phyloP scores from a whole-genome alignment of 495 filamentous ascomycete species.

The Parachaetomium inaequale region DNA sequence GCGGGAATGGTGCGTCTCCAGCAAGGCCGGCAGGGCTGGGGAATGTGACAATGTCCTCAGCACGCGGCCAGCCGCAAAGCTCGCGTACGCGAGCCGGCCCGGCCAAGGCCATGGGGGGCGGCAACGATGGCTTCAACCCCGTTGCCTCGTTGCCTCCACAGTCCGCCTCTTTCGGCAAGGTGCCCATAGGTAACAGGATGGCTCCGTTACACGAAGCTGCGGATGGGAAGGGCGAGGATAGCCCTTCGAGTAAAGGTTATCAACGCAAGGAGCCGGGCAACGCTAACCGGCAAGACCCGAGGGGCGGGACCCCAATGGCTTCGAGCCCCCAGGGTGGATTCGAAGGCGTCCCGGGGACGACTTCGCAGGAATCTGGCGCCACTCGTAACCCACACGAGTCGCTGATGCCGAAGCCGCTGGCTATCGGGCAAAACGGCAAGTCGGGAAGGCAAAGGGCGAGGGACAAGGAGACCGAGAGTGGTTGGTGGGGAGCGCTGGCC shows the following conservation, averaged over 20 bases:
- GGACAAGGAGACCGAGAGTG: constrained; percentile 13
- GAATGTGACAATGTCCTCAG: not conserved
- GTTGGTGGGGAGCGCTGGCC: constrained; percentile 36
- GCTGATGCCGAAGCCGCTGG: not conserved
- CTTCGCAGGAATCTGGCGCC: not conserved
- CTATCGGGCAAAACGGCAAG: not conserved
- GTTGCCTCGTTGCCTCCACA: constrained; percentile 5
- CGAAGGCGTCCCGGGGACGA: not conserved
- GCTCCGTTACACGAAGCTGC: not conserved
- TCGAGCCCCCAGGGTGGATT: too few relatives aligned
- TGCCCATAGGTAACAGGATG: not conserved
- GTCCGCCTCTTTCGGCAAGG: not conserved
- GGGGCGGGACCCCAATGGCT: not conserved
- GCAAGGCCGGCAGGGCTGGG: not conserved
- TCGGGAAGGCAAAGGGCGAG: not conserved
- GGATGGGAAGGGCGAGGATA: not conserved
- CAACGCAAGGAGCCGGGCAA: not conserved
- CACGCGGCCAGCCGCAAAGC: not conserved
- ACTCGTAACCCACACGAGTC: not conserved
- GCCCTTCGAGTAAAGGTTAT: not conserved
- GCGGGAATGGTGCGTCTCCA: not conserved
- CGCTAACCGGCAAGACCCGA: not conserved
- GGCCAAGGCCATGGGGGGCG: not conserved
- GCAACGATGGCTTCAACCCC: constrained; percentile 9
- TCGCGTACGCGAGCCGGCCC: not conserved